Evolutionary conservation across 768 basidiomycete species (phyloP), one percentile per base, ranked within the genome.

Genomic region (Russula earlei): DNA sequence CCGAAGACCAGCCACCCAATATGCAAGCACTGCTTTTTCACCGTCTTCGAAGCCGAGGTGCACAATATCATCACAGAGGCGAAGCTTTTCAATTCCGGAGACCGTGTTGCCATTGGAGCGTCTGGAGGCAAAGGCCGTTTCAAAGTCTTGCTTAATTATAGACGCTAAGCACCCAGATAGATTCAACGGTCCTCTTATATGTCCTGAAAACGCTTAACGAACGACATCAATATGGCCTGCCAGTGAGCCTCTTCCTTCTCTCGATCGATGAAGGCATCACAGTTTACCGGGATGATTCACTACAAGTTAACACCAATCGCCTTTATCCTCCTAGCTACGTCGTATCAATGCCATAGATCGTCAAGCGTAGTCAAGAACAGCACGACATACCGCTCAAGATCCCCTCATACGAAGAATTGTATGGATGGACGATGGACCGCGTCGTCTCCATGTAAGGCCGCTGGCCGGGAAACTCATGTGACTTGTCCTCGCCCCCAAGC

Each of bases 181-280:
- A 99, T 69, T 98, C 95, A 9, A 99, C 96, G 10, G 96, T 99
- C 15, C 77, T 99, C 40, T 96, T 95, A 12, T 84, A 97, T 77
- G 87, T 98, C 55, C 92, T 98, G 90, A 95, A 93, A 67, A 80
- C 85, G 4, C 74, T 99, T 51, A 98, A 98, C 69, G 87, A 94
- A 63, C 83, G 95, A 46, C 95, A 98, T 70, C 71, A 86, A 55
- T 99, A 99, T 63, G 91, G 90, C 34, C 76, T 99, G n/a, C n/a
- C n/a, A n/a, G n/a, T n/a, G 56, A 84, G 94, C 47, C 74, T 99
- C 22, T 93, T 89, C 68, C 72, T 99, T 20, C 79, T 99, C 46
- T 97, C 94, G 0, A 97, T 99, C 68, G 96, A 99, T 68, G 96
- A 99, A 69, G 96, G 96, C 0, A 99, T 98, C 62, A 94, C 92